phyloP scores from a whole-genome alignment of 345 rosid genomes.

The Salix dunnii region DNA sequence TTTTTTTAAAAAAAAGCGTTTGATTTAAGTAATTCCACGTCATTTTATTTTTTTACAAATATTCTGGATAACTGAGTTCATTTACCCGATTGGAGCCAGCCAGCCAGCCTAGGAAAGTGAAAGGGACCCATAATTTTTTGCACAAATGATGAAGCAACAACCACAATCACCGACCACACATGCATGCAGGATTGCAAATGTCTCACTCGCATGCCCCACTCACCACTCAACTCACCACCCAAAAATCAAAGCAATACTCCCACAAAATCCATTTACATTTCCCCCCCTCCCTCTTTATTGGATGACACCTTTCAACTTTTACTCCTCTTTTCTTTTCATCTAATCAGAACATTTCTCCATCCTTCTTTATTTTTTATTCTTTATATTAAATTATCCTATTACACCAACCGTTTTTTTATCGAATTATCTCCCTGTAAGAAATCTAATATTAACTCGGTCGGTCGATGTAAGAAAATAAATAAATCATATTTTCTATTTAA shows the following conservation, averaged over 20 bases:
- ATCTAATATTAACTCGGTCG: no score
- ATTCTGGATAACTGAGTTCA: no score
- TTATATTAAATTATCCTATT: neutral
- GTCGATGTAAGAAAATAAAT: no score
- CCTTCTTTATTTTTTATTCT: neutral
- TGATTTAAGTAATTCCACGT: no score
- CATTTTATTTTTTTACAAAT: no score
- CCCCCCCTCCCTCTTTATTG: neutral
- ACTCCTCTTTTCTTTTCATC: neutral
- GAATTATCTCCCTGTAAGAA: no score
- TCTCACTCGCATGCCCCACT: neutral
- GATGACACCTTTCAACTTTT: slow-evolving; percentile 12
- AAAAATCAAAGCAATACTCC: neutral
- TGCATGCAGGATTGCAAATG: neutral
- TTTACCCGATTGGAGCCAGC: no score
- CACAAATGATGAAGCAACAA: slow-evolving; percentile 9
- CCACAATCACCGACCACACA: slow-evolving; percentile 11
- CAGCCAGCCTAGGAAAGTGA: neutral
- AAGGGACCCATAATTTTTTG: neutral
- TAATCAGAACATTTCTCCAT: neutral
- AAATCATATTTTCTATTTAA: no score
- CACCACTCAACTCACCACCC: slow-evolving; percentile 4
- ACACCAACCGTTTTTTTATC: no score
- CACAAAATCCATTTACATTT: neutral
- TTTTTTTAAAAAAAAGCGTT: no score